Percentiles rank a stretch among this genome's conserved stretches.
Evolutionary conservation across 192 early-diverging fungal species (phyloP).

Genomic region (Backusella westeae): DNA sequence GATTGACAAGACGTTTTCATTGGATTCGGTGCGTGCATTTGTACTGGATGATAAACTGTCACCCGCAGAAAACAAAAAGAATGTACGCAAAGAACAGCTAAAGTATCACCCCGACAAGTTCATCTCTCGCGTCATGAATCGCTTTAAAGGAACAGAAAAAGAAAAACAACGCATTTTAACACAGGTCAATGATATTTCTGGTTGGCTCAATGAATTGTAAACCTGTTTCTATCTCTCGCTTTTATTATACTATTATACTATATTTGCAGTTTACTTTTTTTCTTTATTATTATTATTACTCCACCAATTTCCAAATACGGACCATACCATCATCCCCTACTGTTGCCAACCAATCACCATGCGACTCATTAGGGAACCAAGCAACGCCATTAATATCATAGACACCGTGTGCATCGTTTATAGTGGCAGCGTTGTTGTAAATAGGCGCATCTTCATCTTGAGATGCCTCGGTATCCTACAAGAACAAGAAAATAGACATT

Average conservation of each 20-base stretch:
- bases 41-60: not conserved
- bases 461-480: not conserved
- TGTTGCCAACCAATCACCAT: conserved; percentile 73
- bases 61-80: conserved; percentile 15
- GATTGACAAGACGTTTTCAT: not conserved
- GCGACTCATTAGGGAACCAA: conserved; percentile 73
- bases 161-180: conserved; percentile 23
- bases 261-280: not conserved
- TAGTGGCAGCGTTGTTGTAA: conserved; percentile 37
- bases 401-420: conserved; percentile 76
- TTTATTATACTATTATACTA: not conserved
- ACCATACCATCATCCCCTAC: conserved; percentile 91
- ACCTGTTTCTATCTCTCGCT: not conserved
- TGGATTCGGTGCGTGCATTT: conserved; percentile 15
- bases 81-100: conserved; percentile 29
- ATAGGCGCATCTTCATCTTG: conserved; percentile 19
- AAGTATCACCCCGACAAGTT: conserved; percentile 39
- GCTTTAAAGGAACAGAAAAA: conserved; percentile 12
- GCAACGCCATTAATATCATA: conserved; percentile 88
- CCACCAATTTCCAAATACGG: conserved; percentile 72
- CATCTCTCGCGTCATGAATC: conserved; percentile 14
- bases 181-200: conserved; percentile 30
- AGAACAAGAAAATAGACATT: not conserved
- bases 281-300: not conserved
- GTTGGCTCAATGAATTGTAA: conserved; percentile 36